Evolutionary conservation across 2,329 filamentous ascomycete species (phyloP), one percentile per base, ranked within the genome.

Genomic region (Colletotrichum viniferum): DNA sequence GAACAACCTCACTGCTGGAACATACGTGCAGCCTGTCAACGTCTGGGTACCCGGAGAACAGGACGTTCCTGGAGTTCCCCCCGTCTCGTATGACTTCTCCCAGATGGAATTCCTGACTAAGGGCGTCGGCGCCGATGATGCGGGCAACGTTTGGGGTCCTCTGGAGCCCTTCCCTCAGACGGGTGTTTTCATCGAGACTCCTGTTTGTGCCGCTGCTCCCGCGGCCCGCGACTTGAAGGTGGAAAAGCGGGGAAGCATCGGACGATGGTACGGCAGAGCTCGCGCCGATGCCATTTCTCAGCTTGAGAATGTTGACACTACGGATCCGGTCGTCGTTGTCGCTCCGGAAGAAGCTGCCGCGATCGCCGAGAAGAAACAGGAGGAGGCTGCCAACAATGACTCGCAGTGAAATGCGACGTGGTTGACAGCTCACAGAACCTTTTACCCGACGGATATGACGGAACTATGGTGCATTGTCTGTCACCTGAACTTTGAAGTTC

Each of bases 11-110:
- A 62, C 80, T 0, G 82, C 82, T 0, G 84, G 84, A 8, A 82
- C 81, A 7, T 85, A 85, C 69, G 79, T 84, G 18, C 80, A 82
- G 74, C 83, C 83, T 1, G 81, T 85, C 28, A 84, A 82, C 69
- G 79, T 81, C 43, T 84, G 82, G 83, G 79, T 85, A 14, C 83
- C 82, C 26, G 80, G 80, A n/a, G 84, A 86, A 74, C 82, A 84
- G 65, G 78, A 82, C 14, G 79, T 83, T 4, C 83, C 84, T 10
- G 84, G 84, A 4, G 79, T 80, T 1, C 79, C 82, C 6, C 84
- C 84, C 0, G 80, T 81, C 6, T 78, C 83, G 3, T 78, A 82
- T 58, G 81, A 85, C 77, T 85, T 85, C 71, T 83, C 81, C 5
- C 79, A 83, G 69, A 79, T 85, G 80, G 80, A 77, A 4, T 84